Conservation (phyloP, 495 filamentous ascomycete species). For the Immersiella caudata region DNA sequence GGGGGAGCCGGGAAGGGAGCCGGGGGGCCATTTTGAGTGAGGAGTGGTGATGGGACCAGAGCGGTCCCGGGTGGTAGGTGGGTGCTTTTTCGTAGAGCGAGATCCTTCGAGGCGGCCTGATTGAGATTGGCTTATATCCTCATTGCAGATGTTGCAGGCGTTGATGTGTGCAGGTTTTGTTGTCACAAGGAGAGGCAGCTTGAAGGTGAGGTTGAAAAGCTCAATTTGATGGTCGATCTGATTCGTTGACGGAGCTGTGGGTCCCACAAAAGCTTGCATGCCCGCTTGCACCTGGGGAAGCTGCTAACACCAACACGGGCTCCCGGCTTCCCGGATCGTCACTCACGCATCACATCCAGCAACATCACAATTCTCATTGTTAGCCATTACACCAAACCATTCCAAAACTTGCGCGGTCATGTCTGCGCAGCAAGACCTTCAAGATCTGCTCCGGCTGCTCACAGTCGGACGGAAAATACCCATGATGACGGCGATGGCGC, state of each 20-base stretch:
- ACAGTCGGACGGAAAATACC: constrained; percentile 72
- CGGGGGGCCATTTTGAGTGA: background rate
- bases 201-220: background rate
- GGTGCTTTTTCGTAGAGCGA: background rate
- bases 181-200: background rate
- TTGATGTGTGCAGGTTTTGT: background rate
- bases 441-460: constrained; percentile 75
- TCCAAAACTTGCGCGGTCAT: constrained; percentile 33
- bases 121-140: background rate
- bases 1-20: background rate
- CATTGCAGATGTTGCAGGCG: background rate
- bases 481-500: constrained; percentile 68
- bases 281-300: background rate
- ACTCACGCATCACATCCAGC: background rate
- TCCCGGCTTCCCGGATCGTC: background rate
- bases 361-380: background rate
- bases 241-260: background rate
- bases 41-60: background rate
- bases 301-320: background rate
- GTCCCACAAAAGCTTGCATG: background rate
- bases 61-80: background rate
- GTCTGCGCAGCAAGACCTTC: constrained; percentile 62
- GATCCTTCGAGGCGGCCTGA: background rate
- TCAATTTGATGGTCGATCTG: background rate
- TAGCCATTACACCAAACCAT: too few relatives aligned